Conservation (phyloP, 192 early-diverging fungal species). For the Anaeromyces robustus region DNA sequence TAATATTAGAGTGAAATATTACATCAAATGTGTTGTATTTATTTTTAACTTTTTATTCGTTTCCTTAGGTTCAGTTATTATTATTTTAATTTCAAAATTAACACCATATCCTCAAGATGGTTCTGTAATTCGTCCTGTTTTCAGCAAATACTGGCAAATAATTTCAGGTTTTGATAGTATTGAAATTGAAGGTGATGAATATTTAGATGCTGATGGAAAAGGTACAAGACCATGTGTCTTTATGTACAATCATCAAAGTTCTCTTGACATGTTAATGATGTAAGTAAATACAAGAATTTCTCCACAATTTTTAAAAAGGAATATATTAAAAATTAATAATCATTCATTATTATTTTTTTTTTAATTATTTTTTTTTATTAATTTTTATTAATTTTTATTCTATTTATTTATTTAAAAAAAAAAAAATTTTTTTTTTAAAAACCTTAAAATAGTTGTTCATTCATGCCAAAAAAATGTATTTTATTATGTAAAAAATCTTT, state of each 20-base stretch:
- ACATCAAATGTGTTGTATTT: background rate
- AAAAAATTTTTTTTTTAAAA: too few relatives aligned
- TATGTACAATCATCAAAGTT: background rate
- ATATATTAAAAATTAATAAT: too few relatives aligned
- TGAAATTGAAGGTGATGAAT: background rate
- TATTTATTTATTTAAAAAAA: too few relatives aligned
- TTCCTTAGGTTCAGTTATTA: background rate
- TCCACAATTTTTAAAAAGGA: too few relatives aligned
- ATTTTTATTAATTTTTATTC: too few relatives aligned
- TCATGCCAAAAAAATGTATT: background rate
- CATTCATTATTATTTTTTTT: too few relatives aligned
- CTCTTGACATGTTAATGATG: conserved; percentile 1
- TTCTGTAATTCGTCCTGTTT: background rate
- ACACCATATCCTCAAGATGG: background rate
- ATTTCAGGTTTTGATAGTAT: background rate
- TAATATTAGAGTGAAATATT: background rate
- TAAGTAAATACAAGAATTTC: too few relatives aligned
- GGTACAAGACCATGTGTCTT: background rate
- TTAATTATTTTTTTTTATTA: too few relatives aligned
- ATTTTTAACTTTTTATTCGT: background rate
- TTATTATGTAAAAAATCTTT: background rate
- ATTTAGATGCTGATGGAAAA: background rate
- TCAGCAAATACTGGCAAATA: background rate
- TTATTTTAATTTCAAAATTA: background rate
- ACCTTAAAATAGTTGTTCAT: background rate